Conservation (phyloP, 192 early-diverging fungal genomes). For the Mortierella antarctica region DNA sequence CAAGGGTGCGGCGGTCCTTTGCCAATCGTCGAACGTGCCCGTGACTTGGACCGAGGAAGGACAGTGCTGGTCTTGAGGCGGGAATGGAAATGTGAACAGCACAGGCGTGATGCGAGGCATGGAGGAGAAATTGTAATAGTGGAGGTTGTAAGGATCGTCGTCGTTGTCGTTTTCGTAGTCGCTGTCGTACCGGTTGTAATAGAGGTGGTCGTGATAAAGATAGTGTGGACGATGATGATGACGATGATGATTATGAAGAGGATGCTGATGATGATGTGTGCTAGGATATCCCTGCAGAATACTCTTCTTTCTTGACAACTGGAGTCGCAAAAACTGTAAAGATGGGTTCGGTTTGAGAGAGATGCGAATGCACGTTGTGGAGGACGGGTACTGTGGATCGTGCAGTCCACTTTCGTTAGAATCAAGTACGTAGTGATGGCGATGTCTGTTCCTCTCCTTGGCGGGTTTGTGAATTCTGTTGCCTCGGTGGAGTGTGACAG, state of each 20-base stretch:
- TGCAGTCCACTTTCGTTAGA: too few relatives aligned
- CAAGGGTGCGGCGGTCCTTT: not conserved
- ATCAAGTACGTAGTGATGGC: too few relatives aligned
- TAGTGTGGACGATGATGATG: not conserved
- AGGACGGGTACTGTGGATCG: too few relatives aligned
- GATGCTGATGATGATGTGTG: not conserved
- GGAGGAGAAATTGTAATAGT: not conserved
- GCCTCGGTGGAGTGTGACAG: too few relatives aligned
- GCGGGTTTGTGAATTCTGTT: too few relatives aligned
- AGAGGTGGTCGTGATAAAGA: conserved; percentile 1
- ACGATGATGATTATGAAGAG: too few relatives aligned
- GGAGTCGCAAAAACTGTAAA: too few relatives aligned
- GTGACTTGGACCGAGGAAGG: conserved; percentile 20
- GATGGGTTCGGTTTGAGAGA: too few relatives aligned
- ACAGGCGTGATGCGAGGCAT: conserved; percentile 10
- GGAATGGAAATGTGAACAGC: conserved; percentile 16
- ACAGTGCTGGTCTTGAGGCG: conserved; percentile 6
- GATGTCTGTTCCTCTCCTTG: too few relatives aligned
- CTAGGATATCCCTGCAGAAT: not conserved
- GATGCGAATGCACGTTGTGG: too few relatives aligned
- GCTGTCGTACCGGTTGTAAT: not conserved
- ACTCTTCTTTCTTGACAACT: too few relatives aligned
- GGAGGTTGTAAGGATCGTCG: not conserved
- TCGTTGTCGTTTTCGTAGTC: not conserved
- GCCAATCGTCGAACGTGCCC: conserved; percentile 24